Evolutionary conservation across 208 protist genomes (phyloP).

Genomic region (Kentomonas sorsogonicus): DNA sequence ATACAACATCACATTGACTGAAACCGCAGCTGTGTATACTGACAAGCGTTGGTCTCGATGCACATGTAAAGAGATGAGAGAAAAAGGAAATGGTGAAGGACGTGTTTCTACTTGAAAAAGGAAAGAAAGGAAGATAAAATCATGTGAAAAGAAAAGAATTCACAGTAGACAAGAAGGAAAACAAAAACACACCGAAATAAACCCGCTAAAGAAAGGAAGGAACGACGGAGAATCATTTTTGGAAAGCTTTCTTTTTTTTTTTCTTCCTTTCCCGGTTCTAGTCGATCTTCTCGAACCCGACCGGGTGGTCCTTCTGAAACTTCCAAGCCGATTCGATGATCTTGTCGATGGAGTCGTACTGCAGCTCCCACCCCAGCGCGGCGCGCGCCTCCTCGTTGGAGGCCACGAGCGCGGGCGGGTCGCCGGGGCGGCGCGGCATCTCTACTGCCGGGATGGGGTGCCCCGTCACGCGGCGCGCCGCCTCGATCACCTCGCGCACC

Average conservation of each 20-base stretch:
- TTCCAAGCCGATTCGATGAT: constrained; percentile 77
- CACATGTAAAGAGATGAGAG: neutral
- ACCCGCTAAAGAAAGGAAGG: neutral
- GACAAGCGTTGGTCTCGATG: neutral
- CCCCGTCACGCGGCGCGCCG: constrained; percentile 87
- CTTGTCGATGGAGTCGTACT: constrained; percentile 74
- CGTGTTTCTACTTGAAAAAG: neutral
- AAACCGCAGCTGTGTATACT: no score
- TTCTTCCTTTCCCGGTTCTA: constrained; percentile 1
- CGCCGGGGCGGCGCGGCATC: constrained; percentile 54
- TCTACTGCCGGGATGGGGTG: constrained; percentile 84
- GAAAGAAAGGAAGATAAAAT: neutral
- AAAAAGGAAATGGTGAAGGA: constrained; percentile 8
- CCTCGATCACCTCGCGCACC: constrained; percentile 94
- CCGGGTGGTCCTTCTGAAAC: constrained; percentile 60
- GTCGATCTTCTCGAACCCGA: constrained; percentile 45
- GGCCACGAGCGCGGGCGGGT: constrained; percentile 73
- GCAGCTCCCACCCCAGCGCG: constrained; percentile 66
- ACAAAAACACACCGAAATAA: neutral
- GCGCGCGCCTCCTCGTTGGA: constrained; percentile 46
- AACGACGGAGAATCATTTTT: no score
- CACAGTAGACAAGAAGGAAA: neutral
- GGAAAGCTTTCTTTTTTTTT: constrained; percentile 1
- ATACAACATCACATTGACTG: no score
- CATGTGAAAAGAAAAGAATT: neutral